Percentiles rank a stretch among this genome's conserved stretches.
Evolutionary conservation across 176 grass and related monocot genomes (phyloP).

Genomic region (Luzula sylvatica): DNA sequence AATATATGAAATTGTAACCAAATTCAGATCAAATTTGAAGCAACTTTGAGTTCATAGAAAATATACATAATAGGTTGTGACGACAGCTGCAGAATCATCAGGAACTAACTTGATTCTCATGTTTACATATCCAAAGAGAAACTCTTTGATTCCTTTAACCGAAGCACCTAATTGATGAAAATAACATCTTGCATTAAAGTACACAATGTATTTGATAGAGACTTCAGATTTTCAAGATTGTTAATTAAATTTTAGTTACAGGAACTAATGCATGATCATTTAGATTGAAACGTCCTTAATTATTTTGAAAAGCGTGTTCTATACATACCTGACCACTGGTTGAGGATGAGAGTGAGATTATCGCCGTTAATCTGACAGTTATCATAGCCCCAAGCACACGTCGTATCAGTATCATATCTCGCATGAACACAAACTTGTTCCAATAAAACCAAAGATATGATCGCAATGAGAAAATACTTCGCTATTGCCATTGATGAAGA

Average conservation of each 20-base stretch:
- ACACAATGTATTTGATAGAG: neutral
- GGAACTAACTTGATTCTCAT: slow-evolving; percentile 38
- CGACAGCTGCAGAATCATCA: slow-evolving; percentile 55
- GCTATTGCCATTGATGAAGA: neutral
- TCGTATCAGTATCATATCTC: neutral
- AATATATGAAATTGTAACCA: neutral
- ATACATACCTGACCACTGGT: neutral
- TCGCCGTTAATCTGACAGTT: neutral
- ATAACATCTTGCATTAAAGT: neutral
- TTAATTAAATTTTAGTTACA: neutral
- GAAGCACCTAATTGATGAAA: slow-evolving; percentile 17
- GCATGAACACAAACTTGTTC: neutral
- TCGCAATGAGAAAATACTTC: neutral
- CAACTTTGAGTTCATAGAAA: neutral
- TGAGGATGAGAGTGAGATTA: slow-evolving; percentile 2
- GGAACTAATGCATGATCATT: neutral
- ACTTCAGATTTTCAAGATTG: neutral
- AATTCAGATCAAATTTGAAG: neutral
- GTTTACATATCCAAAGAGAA: slow-evolving; percentile 39
- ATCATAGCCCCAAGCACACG: neutral
- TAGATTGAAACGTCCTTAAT: neutral
- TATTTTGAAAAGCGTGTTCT: neutral
- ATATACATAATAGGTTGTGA: slow-evolving; percentile 54
- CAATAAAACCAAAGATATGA: neutral
- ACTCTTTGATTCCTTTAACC: slow-evolving; percentile 32